Conservation (phyloP, 2,329 filamentous ascomycete species). For the Myrmaecium sp. region DNA sequence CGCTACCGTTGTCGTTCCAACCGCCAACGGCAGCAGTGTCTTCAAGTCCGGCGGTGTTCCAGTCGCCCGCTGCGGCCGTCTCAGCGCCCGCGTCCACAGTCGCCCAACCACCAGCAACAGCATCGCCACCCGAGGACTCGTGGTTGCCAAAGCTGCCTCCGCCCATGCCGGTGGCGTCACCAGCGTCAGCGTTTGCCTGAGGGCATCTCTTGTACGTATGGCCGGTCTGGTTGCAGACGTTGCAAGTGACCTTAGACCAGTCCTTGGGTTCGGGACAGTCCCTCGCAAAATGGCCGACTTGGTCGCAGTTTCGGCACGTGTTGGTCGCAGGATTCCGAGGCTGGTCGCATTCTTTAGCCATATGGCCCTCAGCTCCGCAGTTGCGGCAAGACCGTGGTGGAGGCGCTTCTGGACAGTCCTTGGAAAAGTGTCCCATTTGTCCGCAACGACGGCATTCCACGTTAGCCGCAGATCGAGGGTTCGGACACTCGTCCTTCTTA, state of each 20-base stretch:
- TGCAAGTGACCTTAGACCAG: constrained; percentile 29
- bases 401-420: constrained; percentile 13
- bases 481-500: constrained; percentile 21
- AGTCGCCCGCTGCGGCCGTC: constrained; percentile 2
- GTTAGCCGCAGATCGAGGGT: constrained; percentile 32
- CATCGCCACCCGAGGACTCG: constrained; percentile 2
- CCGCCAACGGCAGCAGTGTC: constrained; percentile 1
- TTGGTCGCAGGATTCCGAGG: constrained; percentile 21
- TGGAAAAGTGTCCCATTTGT: constrained; percentile 17
- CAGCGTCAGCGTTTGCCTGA: constrained; percentile 9
- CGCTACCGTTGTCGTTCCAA: too few relatives aligned
- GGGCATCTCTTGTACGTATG: constrained; percentile 14
- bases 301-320: constrained; percentile 43
- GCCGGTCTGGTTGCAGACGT: constrained; percentile 20
- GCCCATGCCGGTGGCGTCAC: constrained; percentile 2
- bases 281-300: constrained; percentile 41
- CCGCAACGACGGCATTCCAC: constrained; percentile 50
- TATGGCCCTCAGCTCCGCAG: constrained; percentile 19
- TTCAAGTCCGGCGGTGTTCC: constrained; percentile 1
- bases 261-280: constrained; percentile 43
- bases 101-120: constrained; percentile 3
- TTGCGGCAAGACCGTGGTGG: constrained; percentile 17
- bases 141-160: constrained; percentile 1
- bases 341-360: constrained; percentile 20
- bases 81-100: constrained; percentile 4